Evolutionary conservation across 495 filamentous ascomycete species (phyloP).

Genomic region (Xylaria longipes): DNA sequence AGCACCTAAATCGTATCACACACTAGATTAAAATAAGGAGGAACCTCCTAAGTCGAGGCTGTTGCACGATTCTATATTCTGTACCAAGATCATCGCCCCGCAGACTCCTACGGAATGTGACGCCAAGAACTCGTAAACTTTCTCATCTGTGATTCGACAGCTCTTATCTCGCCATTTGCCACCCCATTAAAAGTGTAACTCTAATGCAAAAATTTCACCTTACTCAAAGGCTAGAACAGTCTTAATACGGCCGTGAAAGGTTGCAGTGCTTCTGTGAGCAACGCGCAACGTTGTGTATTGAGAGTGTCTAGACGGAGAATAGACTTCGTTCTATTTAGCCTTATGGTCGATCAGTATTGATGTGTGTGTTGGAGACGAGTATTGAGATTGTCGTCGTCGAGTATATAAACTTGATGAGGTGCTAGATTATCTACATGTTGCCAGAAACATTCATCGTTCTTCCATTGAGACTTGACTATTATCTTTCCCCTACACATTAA

Average conservation of each 20-base stretch:
- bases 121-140: background rate
- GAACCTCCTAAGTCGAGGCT: background rate
- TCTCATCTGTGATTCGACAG: background rate
- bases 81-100: background rate
- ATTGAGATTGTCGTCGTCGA: background rate
- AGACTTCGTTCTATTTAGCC: background rate
- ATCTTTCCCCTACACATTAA: background rate
- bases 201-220: background rate
- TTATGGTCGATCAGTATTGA: background rate
- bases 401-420: constrained; percentile 3
- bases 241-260: background rate
- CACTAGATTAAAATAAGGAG: background rate
- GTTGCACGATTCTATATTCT: background rate
- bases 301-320: background rate
- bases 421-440: background rate
- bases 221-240: background rate
- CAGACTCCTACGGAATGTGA: background rate
- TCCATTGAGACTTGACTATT: background rate
- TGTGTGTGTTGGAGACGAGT: background rate
- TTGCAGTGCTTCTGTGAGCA: background rate
- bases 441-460: background rate
- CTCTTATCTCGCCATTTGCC: background rate
- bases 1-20: background rate
- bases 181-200: background rate
- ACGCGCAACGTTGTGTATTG: background rate